Percentiles rank a stretch among this genome's conserved stretches.
phyloP scores from a whole-genome alignment of 202 grass and related monocot species.

The Elaeis oleifera region DNA sequence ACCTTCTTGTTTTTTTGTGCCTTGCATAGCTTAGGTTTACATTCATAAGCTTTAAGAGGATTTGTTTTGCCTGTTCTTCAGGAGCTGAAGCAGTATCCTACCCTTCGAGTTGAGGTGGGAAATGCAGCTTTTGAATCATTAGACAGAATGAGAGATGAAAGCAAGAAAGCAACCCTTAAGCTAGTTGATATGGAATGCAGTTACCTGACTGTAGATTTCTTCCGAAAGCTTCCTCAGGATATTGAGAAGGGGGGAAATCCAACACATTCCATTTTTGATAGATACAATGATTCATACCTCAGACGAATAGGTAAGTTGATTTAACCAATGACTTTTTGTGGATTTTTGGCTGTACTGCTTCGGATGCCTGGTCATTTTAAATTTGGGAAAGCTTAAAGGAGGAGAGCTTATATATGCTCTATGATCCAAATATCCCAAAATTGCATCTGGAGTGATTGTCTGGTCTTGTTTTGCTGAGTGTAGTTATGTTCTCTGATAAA shows the following conservation, averaged over 20 bases:
- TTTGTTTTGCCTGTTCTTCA: background rate
- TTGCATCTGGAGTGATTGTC: too few species aligned
- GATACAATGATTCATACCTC: slow-evolving; percentile 20
- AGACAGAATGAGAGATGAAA: slow-evolving; percentile 25
- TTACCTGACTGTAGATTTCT: slow-evolving; percentile 27
- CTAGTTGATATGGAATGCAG: slow-evolving; percentile 25
- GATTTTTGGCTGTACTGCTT: too few species aligned
- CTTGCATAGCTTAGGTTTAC: too few species aligned
- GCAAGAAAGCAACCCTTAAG: slow-evolving; percentile 18
- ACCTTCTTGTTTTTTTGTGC: background rate
- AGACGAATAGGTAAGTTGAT: slow-evolving; percentile 19
- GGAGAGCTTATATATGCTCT: too few species aligned
- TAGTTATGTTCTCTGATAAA: too few species aligned
- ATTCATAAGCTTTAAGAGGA: too few species aligned
- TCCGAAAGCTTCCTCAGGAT: slow-evolving; percentile 28
- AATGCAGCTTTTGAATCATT: slow-evolving; percentile 23
- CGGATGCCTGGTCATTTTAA: too few species aligned
- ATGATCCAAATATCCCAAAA: too few species aligned
- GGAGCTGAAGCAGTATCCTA: slow-evolving; percentile 27
- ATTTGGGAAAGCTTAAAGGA: too few species aligned
- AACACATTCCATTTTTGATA: slow-evolving; percentile 15
- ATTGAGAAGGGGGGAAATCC: slow-evolving; percentile 26
- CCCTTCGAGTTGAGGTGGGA: slow-evolving; percentile 14
- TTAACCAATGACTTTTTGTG: too few species aligned
- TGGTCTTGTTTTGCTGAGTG: too few species aligned